These are phyloP conservation scores for Prunus fruticosa DNA, from an alignment of 306 rosid species.

Conservation along the genomic window DNA sequence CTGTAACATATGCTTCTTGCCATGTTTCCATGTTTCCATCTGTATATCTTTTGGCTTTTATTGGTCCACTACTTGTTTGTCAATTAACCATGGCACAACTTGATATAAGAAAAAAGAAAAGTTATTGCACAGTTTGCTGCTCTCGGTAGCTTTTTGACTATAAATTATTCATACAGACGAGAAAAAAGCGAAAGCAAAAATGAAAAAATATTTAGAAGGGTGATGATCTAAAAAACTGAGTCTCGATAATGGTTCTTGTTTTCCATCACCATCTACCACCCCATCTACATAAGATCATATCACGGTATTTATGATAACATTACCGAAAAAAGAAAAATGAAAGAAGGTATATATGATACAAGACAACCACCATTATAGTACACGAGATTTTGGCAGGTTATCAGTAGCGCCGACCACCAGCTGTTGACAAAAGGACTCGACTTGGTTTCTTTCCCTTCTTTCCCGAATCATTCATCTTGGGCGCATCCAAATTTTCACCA, in stretches of 20 bases:
- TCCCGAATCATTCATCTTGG: constrained; percentile 65
- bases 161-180: not conserved
- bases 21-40: too few species aligned
- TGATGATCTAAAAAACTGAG: not conserved
- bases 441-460: constrained; percentile 80
- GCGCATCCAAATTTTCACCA: constrained; percentile 38
- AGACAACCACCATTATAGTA: not conserved
- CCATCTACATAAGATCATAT: not conserved
- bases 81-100: too few species aligned
- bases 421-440: constrained; percentile 82
- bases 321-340: too few species aligned
- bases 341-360: not conserved
- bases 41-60: too few species aligned
- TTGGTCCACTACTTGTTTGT: too few species aligned
- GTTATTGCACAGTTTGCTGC: too few species aligned
- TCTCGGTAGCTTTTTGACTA: too few species aligned
- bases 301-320: not conserved
- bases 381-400: not conserved
- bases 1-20: too few species aligned
- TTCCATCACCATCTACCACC: not conserved
- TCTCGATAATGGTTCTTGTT: not conserved
- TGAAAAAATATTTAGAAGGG: not conserved
- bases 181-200: not conserved
- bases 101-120: too few species aligned
- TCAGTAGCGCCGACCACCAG: constrained; percentile 92